Evolutionary conservation across 2,329 filamentous ascomycete species (phyloP), one percentile per base, ranked within the genome.

Genomic region (Colletotrichum australisinense): DNA sequence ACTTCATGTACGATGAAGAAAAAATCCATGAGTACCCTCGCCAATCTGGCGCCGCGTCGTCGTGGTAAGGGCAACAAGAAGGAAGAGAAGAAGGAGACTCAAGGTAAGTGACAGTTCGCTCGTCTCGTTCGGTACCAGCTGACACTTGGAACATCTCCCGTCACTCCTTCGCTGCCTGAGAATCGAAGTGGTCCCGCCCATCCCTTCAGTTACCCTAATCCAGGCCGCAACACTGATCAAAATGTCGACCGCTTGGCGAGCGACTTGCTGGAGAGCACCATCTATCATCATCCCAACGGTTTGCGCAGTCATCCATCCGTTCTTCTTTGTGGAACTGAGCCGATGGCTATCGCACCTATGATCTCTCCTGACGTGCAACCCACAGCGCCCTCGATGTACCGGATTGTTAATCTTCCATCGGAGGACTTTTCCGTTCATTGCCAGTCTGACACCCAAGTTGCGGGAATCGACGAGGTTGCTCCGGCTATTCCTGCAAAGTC

Each of bases 401-500:
- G 38, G 3, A 42, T 66, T 16, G 46, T 56, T 9, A 22, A 9
- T 60, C n/a, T 26, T 59, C 56, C 68, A 5, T 59, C 32, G 19
- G 63, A 38, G 16, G 56, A 35, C 2, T 30, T 22, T 46, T 14
- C 11, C 46, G 32, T 26, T 9, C 26, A 24, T 8, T 46, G 19
- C 5, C 42, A 62, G 5, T 49, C 28, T n/a, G 22, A 26, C 19
- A 24, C 16, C 3, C 62, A 59, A 24, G 22, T 56, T 19, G 42
- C 35, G n/a, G 16, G 49, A 11, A 19, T 24, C 16, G 9, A 35
- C 11, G 22, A 46, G 4, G 14, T 26, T 12, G 38, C 35, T 28
- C 74, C 74, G 4, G 53, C 26, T 6, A 75, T 75, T 16, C 74
- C 74, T 26, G 72, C 65, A 24, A 74, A 65, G 58, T 75, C 74